These are phyloP conservation scores for Brasilioporus rufonigricans DNA, from an alignment of 768 basidiomycete genomes.

Conservation along the genomic window DNA sequence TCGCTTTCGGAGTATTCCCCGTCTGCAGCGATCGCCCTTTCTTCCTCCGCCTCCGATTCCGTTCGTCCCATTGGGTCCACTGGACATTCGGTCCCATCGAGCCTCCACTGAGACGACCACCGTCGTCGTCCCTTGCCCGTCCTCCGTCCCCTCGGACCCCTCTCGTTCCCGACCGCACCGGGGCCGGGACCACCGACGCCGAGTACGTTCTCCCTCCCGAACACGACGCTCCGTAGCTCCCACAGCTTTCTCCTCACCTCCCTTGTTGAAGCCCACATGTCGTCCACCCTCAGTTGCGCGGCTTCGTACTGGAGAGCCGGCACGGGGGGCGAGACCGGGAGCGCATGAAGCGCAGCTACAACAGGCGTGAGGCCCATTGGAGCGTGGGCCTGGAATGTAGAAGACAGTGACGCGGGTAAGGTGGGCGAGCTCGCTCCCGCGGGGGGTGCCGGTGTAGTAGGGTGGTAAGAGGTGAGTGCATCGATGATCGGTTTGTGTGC, in stretches of 20 bases:
- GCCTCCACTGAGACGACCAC: slow-evolving; percentile 52
- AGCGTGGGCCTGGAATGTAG: slow-evolving; percentile 1
- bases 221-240: slow-evolving; percentile 63
- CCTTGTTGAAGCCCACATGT: slow-evolving; percentile 65
- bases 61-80: slow-evolving; percentile 71
- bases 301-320: slow-evolving; percentile 64
- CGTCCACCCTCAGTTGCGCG: slow-evolving; percentile 61
- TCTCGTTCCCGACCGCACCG: slow-evolving; percentile 55
- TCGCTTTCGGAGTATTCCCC: slow-evolving; percentile 31
- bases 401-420: background rate
- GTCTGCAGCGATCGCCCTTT: slow-evolving; percentile 36
- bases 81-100: slow-evolving; percentile 58
- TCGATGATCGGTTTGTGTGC: slow-evolving; percentile 47
- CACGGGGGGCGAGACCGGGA: slow-evolving; percentile 25
- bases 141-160: slow-evolving; percentile 29
- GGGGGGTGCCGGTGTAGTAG: background rate
- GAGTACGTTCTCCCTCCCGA: slow-evolving; percentile 56
- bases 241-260: slow-evolving; percentile 63
- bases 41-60: slow-evolving; percentile 76
- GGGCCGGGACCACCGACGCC: slow-evolving; percentile 26
- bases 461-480: slow-evolving; percentile 37
- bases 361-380: slow-evolving; percentile 25
- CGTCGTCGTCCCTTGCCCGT: slow-evolving; percentile 42
- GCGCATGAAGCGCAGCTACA: slow-evolving; percentile 33
- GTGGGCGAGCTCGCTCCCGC: background rate